phyloP scores from a whole-genome alignment of 164 flowering plant species.

The Magnolia sinica region DNA sequence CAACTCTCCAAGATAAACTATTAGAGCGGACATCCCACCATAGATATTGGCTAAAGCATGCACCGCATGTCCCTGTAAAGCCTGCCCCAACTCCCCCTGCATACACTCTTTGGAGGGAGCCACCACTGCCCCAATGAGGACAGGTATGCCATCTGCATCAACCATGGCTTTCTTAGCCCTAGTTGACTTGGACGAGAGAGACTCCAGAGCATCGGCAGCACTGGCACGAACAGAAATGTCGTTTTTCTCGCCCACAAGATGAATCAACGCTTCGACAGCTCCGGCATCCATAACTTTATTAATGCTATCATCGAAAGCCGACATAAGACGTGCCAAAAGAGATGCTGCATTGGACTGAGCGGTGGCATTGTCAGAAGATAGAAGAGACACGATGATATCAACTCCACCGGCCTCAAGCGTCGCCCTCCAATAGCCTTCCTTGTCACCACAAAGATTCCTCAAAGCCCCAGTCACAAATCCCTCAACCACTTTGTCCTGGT shows the following conservation, averaged over 20 bases:
- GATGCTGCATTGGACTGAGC: slow-evolving; percentile 89
- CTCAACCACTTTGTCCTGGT: slow-evolving; percentile 74
- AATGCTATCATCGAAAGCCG: slow-evolving; percentile 73
- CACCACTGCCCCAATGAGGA: slow-evolving; percentile 76
- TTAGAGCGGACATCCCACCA: slow-evolving; percentile 71
- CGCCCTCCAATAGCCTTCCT: slow-evolving; percentile 71
- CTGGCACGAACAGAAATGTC: slow-evolving; percentile 77
- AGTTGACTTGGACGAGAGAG: slow-evolving; percentile 63
- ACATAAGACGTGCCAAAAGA: slow-evolving; percentile 69
- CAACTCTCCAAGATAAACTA: slow-evolving; percentile 71
- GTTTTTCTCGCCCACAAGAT: slow-evolving; percentile 55
- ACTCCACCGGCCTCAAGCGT: slow-evolving; percentile 86
- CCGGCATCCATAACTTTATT: slow-evolving; percentile 74
- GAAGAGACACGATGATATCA: slow-evolving; percentile 71
- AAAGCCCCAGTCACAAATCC: slow-evolving; percentile 84
- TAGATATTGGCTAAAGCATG: slow-evolving; percentile 70
- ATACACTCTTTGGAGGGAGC: slow-evolving; percentile 91
- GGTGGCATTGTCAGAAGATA: slow-evolving; percentile 66
- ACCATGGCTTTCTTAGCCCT: slow-evolving; percentile 58
- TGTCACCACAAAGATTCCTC: slow-evolving; percentile 87
- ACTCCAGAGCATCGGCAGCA: slow-evolving; percentile 85
- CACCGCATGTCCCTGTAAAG: slow-evolving; percentile 68
- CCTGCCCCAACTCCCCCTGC: slow-evolving; percentile 64
- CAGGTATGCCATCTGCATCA: slow-evolving; percentile 57
- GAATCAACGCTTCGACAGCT: slow-evolving; percentile 56